Evolutionary conservation across 169 alveolate species (phyloP), one percentile per base, ranked within the genome.

Genomic region (Sarcocystis neurona): DNA sequence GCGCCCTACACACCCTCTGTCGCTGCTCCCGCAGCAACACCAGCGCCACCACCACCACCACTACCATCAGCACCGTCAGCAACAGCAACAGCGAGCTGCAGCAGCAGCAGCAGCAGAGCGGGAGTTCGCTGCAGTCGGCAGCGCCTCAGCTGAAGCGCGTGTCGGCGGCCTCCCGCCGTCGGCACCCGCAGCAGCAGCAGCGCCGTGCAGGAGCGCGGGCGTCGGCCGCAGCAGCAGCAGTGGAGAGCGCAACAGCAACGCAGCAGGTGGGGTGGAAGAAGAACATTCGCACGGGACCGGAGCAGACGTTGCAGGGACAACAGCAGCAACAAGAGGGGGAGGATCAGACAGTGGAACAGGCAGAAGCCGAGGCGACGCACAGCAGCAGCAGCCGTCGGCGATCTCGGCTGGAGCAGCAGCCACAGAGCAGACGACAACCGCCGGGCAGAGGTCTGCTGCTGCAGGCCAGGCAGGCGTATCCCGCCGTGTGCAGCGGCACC

Each of bases 1-100:
- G 78, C 90, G 90, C 8, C 84, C 90, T 63, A 37, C 63, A 15
- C 79, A 63, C 34, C 79, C 88, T 15, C 32, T 53, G 39, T 53
- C 74, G 88, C 46, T 15, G 50, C 47, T 79, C 41, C 74, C 2
- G 86, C 46, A 12, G 86, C 86, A 27, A 20, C 20, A 53, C 30
- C 30, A 53, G 86, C 86, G 63, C 86, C 41, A 0, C 74, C 27
- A 12, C 6, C 86, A 50, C 39, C 86, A 8, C 77, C 77, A 30
- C 43, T 75, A 79, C 30, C 75, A 50, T 70, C 77, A 48, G 50
- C 27, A 79, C 58, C 84, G 23, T 5, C 60, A 74, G 10, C 84
- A 74, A 37, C 4, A 53, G 77, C 34, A 27, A 53, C 53, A 44
- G 44, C 20, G 10, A 34, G 74, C 39, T 50, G 32, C 41, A 43